Evolutionary conservation across 148 eudicot species (phyloP).

Genomic region (Euryodendron excelsum): DNA sequence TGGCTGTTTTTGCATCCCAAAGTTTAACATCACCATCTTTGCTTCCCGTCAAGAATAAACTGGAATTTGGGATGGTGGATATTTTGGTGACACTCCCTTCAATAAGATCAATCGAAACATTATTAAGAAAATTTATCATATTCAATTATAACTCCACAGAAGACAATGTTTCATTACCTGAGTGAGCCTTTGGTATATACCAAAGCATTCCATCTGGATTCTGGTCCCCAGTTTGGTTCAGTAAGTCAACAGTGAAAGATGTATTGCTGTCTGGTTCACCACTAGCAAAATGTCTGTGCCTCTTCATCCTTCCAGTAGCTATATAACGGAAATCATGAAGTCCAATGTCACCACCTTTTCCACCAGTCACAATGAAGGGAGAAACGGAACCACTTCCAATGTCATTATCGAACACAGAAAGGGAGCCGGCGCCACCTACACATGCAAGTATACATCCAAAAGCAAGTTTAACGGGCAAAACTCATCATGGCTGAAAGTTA

Average conservation of each 20-base stretch:
- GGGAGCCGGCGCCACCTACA: constrained; percentile 89
- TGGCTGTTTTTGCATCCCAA: constrained; percentile 92
- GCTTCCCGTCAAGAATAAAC: constrained; percentile 93
- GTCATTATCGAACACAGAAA: constrained; percentile 89
- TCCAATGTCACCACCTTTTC: constrained; percentile 94
- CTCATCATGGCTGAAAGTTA: constrained; percentile 1
- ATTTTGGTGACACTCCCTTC: constrained; percentile 87
- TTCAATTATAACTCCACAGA: not conserved
- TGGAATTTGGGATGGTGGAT: constrained; percentile 80
- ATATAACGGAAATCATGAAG: constrained; percentile 99
- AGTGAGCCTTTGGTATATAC: constrained; percentile 99
- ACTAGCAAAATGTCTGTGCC: constrained; percentile 55
- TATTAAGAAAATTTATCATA: constrained; percentile 6
- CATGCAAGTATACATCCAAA: not conserved
- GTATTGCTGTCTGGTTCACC: constrained; percentile 49
- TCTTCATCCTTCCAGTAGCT: constrained; percentile 91
- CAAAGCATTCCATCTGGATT: constrained; percentile 96
- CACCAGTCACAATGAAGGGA: constrained; percentile 93
- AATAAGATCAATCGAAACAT: constrained; percentile 16
- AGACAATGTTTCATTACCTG: constrained; percentile 45
- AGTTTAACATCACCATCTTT: constrained; percentile 99
- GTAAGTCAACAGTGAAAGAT: constrained; percentile 47
- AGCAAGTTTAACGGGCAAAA: not conserved
- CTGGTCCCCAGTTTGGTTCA: constrained; percentile 68
- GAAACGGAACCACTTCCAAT: constrained; percentile 93